phyloP scores from a whole-genome alignment of 1,284 basidiomycete genomes.

The Trametes polyzona region DNA sequence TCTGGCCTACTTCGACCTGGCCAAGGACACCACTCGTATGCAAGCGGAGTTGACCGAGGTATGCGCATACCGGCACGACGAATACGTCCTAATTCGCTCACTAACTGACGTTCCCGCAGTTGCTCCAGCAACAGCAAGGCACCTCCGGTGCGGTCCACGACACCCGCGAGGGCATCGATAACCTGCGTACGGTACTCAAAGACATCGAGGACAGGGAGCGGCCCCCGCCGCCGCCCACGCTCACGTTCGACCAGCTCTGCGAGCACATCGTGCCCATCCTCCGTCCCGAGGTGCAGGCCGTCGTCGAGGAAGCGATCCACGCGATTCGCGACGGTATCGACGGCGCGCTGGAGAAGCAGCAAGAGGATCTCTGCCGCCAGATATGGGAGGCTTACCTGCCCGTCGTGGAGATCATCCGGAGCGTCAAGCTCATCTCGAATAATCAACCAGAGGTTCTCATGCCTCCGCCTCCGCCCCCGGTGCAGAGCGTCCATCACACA shows the following conservation, averaged over 20 bases:
- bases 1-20: constrained; percentile 15
- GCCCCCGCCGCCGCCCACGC: constrained; percentile 13
- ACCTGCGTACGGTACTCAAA: constrained; percentile 6
- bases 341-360: constrained; percentile 10
- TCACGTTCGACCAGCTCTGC: constrained; percentile 20
- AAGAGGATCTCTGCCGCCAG: constrained; percentile 19
- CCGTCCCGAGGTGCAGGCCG: constrained; percentile 7
- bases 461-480: constrained; percentile 9
- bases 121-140: not conserved
- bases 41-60: constrained; percentile 5
- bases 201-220: not conserved
- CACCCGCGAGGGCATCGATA: constrained; percentile 5
- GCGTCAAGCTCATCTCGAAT: constrained; percentile 8
- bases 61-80: not conserved
- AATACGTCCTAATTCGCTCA: too few species aligned
- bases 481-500: constrained; percentile 16
- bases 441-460: constrained; percentile 8
- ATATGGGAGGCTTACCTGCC: constrained; percentile 12
- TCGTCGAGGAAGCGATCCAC: constrained; percentile 7
- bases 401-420: constrained; percentile 9
- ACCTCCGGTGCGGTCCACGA: not conserved
- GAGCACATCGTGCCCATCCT: constrained; percentile 3
- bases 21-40: constrained; percentile 10
- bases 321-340: constrained; percentile 16
- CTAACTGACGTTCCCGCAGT: not conserved